Percentiles rank a stretch among this genome's conserved stretches.
phyloP scores from a whole-genome alignment of 768 basidiomycete species.

The Suillus luteus region DNA sequence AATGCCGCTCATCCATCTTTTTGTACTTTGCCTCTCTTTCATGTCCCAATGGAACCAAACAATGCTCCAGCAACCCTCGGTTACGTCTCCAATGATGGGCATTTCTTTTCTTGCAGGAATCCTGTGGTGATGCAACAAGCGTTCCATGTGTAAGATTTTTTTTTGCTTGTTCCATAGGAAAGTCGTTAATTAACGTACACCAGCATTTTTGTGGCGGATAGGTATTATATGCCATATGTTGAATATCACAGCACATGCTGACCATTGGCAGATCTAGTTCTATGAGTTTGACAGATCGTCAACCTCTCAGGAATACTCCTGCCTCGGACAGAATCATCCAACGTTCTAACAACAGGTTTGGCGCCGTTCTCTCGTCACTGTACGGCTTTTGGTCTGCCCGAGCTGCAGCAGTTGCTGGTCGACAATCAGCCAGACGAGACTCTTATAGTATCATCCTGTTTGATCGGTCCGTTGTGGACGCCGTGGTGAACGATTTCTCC shows the following conservation, averaged over 20 bases:
- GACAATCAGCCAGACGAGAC: slow-evolving; percentile 42
- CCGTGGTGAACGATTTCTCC: slow-evolving; percentile 47
- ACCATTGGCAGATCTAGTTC: slow-evolving; percentile 46
- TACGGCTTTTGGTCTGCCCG: slow-evolving; percentile 59
- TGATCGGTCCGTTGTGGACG: slow-evolving; percentile 22
- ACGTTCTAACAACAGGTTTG: slow-evolving; percentile 49
- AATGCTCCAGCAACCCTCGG: slow-evolving; percentile 36
- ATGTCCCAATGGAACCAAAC: slow-evolving; percentile 37
- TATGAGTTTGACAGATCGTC: slow-evolving; percentile 43
- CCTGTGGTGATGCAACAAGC: slow-evolving; percentile 53
- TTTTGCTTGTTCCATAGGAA: neutral
- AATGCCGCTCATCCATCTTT: slow-evolving; percentile 51
- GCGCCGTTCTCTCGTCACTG: slow-evolving; percentile 59
- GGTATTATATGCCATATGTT: slow-evolving; percentile 25
- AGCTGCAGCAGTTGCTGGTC: slow-evolving; percentile 35
- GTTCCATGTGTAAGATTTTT: slow-evolving; percentile 57
- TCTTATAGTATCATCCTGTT: slow-evolving; percentile 60
- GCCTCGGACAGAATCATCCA: slow-evolving; percentile 39
- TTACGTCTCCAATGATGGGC: slow-evolving; percentile 58
- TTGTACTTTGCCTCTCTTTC: slow-evolving; percentile 57
- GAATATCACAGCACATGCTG: slow-evolving; percentile 1
- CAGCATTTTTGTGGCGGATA: slow-evolving; percentile 59
- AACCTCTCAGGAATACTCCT: slow-evolving; percentile 48
- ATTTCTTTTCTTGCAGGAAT: slow-evolving; percentile 54
- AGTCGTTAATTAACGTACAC: neutral